Conservation (phyloP, 108 stramenopile species). For the Pseudonitzschia pungens region DNA sequence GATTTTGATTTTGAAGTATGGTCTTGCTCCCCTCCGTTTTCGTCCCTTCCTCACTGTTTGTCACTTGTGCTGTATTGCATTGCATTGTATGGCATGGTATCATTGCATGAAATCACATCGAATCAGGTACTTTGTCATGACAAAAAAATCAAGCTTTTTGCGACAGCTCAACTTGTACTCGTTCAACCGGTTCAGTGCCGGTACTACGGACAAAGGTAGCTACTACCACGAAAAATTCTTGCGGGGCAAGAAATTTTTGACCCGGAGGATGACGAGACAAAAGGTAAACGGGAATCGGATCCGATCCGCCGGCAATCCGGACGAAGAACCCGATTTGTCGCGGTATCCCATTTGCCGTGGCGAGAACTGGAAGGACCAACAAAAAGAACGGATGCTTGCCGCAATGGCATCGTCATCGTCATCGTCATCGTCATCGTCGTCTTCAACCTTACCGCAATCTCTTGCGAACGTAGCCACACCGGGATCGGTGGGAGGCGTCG, state of each 20-base stretch:
- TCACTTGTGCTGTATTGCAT: background rate
- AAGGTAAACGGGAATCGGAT: conserved; percentile 86
- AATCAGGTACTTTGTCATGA: conserved; percentile 73
- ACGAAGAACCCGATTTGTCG: conserved; percentile 71
- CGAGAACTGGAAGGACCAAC: background rate
- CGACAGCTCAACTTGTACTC: conserved; percentile 87
- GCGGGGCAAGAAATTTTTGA: conserved; percentile 65
- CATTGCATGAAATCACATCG: background rate
- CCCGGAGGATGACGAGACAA: conserved; percentile 64
- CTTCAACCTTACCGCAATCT: background rate
- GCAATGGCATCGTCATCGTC: background rate
- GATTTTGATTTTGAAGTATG: too few relatives aligned
- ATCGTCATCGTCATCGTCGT: background rate
- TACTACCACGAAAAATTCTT: conserved; percentile 87
- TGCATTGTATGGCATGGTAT: too few relatives aligned
- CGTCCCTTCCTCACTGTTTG: background rate
- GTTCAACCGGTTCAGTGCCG: conserved; percentile 68
- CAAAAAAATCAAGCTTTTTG: conserved; percentile 83
- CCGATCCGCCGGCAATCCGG: conserved; percentile 78
- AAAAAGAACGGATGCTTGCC: background rate
- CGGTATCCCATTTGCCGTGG: conserved; percentile 6
- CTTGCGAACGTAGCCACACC: background rate
- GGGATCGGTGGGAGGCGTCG: background rate
- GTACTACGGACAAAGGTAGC: conserved; percentile 56
- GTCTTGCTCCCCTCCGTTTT: too few relatives aligned